Evolutionary conservation across 73 alveolate species (phyloP), one percentile per base, ranked within the genome.

Genomic region (Tetrahymena borealis): DNA sequence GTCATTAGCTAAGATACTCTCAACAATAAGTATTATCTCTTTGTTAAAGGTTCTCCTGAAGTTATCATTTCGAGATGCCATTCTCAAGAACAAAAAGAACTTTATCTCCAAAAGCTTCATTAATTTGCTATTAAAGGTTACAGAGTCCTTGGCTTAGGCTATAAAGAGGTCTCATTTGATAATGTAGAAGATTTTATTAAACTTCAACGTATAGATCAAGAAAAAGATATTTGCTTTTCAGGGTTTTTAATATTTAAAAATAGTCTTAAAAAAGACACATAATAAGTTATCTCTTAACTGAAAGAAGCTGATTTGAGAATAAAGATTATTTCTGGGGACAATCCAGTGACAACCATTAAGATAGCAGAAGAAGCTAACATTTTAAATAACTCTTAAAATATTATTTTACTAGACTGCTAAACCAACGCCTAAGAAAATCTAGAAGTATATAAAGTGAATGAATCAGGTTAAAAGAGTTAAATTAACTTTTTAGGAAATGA

Each of bases 1-100:
- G 79, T 43, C 13, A 11, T 43, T 0, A 43, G 33, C 7, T 18
- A 43, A 18, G 79, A 43, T 43, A 43, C 8, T 2, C 28, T n/a
- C 13, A 40, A 91, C 15, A 91, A 43, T 40, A 41, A 40, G 33
- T 91, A 91, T 77, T 91, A 33, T 42, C 79, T 43, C 13, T 91
- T 91, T 43, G 16, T 37, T 16, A 91, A 91, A 91, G 94, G 94
- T 31, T 40, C 94, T 32, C 91, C 94, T 12, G 94, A 91, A 91
- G 79, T 43, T 24, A 91, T 91, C 6, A 43, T 90, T 11, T 43
- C 91, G 8, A 43, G 78, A 43, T 91, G 94, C 40, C 10, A 43
- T 4, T 28, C 41, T 43, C 9, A n/a, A 33, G 91, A 10, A 10
- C 28, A 43, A 16, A 13, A 85, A n/a, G 79, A 91, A 16, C 35